Evolutionary conservation across 805 yeast genomes (phyloP), one percentile per base, ranked within the genome.

Genomic region (Lipomyces oligophaga): DNA sequence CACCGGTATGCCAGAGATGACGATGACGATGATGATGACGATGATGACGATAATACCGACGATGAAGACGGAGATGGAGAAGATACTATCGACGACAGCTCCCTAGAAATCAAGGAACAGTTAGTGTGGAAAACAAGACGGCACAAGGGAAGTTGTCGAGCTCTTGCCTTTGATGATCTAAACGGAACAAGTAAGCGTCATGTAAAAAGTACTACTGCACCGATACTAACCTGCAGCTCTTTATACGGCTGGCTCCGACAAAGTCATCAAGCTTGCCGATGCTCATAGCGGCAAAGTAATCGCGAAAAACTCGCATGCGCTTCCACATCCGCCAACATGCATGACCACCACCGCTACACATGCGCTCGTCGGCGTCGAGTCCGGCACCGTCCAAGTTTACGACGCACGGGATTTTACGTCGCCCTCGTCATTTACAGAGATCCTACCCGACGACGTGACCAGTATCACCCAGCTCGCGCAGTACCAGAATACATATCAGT

Each of bases 61-160:
- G 36, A 19, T 8, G 11, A 20, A 8, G 34, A n/a, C 22, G 21
- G 15, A 28, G 13, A 15, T 3, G 28, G 24, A n/a, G 27, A 24
- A 2, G n/a, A 35, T 18, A n/a, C 32, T 16, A 20, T 16, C 4
- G 65, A 64, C 10, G 57, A 54, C n/a, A n/a, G n/a, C n/a, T n/a
- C n/a, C n/a, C n/a, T n/a, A n/a, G n/a, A n/a, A n/a, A n/a, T n/a
- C n/a, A n/a, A n/a, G n/a, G n/a, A n/a, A n/a, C n/a, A n/a, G n/a
- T n/a, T n/a, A 8, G 51, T 69, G 16, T 90, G 98, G 98, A 77
- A 82, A 45, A 89, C 97, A 0, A 85, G 78, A 59, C 76, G 97
- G 62, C 97, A 90, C 62, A 88, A 87, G 63, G 89, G 87, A 1
- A 82, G 95, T 54, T 86, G 95, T 50, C 69, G 98, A 34, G 77